Conservation (phyloP, 495 filamentous ascomycete species). For the Hypoxylon trugodes region DNA sequence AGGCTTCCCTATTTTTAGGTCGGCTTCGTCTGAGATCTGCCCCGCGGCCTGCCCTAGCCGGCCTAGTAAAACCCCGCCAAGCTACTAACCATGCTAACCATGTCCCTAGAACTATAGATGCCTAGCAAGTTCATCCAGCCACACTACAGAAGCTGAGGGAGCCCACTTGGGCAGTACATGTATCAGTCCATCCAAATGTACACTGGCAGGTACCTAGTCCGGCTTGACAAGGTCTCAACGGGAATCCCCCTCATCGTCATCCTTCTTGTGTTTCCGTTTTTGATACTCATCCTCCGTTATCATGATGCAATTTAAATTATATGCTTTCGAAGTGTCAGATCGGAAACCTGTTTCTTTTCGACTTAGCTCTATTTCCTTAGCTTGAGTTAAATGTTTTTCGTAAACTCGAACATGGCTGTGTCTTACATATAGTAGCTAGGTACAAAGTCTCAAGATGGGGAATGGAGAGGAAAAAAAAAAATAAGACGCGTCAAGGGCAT, state of each 20-base stretch:
- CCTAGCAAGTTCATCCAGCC: no score
- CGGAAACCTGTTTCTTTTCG: no score
- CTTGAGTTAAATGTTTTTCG: no score
- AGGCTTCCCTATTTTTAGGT: slow-evolving; percentile 36
- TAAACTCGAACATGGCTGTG: no score
- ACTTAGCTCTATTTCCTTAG: no score
- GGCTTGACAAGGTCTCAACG: no score
- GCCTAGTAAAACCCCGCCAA: slow-evolving; percentile 19
- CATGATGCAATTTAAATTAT: not conserved
- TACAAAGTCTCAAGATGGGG: no score
- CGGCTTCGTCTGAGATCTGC: slow-evolving; percentile 7
- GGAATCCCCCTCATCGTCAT: slow-evolving; percentile 26
- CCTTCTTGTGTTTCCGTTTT: slow-evolving; percentile 21
- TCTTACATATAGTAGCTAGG: no score
- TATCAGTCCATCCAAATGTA: no score
- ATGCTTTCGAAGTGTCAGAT: not conserved
- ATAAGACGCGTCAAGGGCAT: slow-evolving; percentile 34
- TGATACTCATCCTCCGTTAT: not conserved
- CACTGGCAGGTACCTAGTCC: no score
- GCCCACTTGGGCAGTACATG: no score
- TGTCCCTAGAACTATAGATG: slow-evolving; percentile 17
- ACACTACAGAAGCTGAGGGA: no score
- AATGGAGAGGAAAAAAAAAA: not conserved
- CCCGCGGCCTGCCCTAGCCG: slow-evolving; percentile 22
- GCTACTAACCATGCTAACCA: slow-evolving; percentile 24